Evolutionary conservation across 202 grass and related monocot genomes (phyloP).

Genomic region (Carex sylvatica): DNA sequence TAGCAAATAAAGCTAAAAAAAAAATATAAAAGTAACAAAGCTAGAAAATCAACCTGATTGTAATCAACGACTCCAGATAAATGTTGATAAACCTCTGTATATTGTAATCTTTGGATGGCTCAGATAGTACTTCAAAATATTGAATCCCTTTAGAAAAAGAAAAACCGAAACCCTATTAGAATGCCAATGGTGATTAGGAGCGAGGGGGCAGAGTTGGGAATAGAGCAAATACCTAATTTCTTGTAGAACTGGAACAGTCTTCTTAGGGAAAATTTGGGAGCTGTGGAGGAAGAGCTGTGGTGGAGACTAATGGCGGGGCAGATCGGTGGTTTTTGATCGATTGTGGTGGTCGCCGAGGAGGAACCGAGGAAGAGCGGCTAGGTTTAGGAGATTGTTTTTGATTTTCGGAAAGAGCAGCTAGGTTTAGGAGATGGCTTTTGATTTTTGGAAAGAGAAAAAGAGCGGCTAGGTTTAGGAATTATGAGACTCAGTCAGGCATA

Average conservation of each 20-base stretch:
- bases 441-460: no score
- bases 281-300: no score
- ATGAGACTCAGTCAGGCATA: no score
- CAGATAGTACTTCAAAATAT: conserved; percentile 64
- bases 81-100: conserved; percentile 61
- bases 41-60: conserved; percentile 56
- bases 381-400: no score
- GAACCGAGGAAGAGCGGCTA: no score
- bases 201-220: not conserved
- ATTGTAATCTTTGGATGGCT: conserved; percentile 68
- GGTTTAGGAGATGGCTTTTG: no score
- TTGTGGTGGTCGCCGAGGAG: no score
- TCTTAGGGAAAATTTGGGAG: conserved; percentile 56
- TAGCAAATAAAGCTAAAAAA: no score
- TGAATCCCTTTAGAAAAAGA: conserved; percentile 59
- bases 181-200: not conserved
- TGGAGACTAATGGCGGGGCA: no score
- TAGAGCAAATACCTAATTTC: conserved; percentile 44
- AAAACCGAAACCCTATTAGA: conserved; percentile 13
- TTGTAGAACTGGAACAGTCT: conserved; percentile 68
- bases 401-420: no score
- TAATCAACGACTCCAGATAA: conserved; percentile 77
- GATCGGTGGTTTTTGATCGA: no score
- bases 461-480: no score
- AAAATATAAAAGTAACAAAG: conserved; percentile 33